Evolutionary conservation across 441 rosid species (phyloP).

Genomic region (Arabidopsis hybrid): DNA sequence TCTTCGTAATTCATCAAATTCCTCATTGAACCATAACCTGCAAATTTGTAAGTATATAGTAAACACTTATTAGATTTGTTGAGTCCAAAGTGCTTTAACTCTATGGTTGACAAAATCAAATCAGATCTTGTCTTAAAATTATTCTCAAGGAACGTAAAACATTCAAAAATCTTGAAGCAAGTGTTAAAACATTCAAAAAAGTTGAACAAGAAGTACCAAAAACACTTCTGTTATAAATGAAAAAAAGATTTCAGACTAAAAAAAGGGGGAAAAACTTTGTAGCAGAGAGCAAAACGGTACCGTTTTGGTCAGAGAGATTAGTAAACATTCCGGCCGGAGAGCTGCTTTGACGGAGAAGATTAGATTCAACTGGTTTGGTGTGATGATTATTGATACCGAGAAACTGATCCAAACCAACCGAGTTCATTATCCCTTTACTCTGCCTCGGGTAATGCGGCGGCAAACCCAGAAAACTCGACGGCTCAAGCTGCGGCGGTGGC

Average conservation of each 20-base stretch:
- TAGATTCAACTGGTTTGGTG: conserved; percentile 53
- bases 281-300: conserved; percentile 48
- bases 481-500: conserved; percentile 40
- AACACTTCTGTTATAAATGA: too few relatives aligned
- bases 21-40: conserved; percentile 64
- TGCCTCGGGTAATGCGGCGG: conserved; percentile 87
- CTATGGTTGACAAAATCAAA: not conserved
- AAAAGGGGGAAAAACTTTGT: conserved; percentile 12
- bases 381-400: conserved; percentile 51
- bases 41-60: not conserved
- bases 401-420: conserved; percentile 68
- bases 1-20: conserved; percentile 57
- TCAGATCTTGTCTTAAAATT: conserved; percentile 28
- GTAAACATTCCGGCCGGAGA: conserved; percentile 78
- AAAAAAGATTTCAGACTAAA: not conserved
- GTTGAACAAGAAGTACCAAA: too few relatives aligned
- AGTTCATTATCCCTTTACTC: conserved; percentile 49
- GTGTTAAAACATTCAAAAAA: not conserved
- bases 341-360: conserved; percentile 75
- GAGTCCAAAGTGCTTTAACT: conserved; percentile 19
- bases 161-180: not conserved
- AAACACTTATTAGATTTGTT: not conserved
- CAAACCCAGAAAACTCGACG: conserved; percentile 60
- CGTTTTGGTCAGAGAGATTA: conserved; percentile 63
- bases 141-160: not conserved